Percentiles rank a stretch among this genome's conserved stretches.
phyloP scores from a whole-genome alignment of 768 basidiomycete genomes.

The Pisolithus tinctorius region DNA sequence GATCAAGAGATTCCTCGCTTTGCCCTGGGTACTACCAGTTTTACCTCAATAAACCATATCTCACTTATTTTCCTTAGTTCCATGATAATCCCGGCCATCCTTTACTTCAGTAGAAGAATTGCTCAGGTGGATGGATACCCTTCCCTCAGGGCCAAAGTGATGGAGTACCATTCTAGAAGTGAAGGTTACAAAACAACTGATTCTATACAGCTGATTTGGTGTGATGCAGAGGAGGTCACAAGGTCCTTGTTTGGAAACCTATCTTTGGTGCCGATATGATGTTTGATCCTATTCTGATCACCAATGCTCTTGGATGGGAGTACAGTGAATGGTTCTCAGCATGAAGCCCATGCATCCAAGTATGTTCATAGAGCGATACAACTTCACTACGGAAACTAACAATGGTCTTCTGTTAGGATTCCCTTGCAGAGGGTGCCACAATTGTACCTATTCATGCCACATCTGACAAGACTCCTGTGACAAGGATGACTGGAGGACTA shows the following conservation, averaged over 20 bases:
- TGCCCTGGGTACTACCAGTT: too few relatives aligned
- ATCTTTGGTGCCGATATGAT: constrained; percentile 1
- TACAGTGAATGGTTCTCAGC: background rate
- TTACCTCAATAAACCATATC: background rate
- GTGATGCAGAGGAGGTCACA: constrained; percentile 18
- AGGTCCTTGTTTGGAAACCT: constrained; percentile 15
- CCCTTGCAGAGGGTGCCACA: background rate
- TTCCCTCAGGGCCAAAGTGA: constrained; percentile 17
- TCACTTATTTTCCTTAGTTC: background rate
- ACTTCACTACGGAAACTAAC: background rate
- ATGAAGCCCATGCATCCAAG: background rate
- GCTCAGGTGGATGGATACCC: too few relatives aligned
- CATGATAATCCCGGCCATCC: too few relatives aligned
- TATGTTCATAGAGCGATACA: background rate
- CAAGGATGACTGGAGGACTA: constrained; percentile 19
- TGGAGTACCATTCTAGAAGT: constrained; percentile 4
- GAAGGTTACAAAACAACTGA: constrained; percentile 9
- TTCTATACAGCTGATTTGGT: constrained; percentile 17
- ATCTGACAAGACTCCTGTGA: constrained; percentile 29
- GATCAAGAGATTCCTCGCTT: too few relatives aligned
- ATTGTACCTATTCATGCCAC: constrained; percentile 1
- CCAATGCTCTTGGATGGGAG: background rate
- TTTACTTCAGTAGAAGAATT: too few relatives aligned
- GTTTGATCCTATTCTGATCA: background rate
- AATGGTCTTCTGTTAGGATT: background rate